Base-by-base conservation (phyloP, 345 rosid genomes). In the Iberis pinnata region DNA sequence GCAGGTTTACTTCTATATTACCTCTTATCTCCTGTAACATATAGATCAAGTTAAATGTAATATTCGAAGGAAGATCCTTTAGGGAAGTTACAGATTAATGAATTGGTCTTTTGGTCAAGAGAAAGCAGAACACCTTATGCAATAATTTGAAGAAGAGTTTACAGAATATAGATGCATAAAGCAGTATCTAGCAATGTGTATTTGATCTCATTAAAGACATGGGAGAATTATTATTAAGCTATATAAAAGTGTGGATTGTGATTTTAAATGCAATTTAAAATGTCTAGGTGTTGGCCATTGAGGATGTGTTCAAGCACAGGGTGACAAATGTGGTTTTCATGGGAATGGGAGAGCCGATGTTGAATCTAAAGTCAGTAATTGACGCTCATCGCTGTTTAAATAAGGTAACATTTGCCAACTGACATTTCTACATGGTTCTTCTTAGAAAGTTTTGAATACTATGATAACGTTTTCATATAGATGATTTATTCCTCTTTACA, bases 321-420 rank as follows among this genome's bases (percentile, higher is more conserved):
- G 99, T 88, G 74, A 81, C 88, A 43, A 93, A 93, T 74, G 95
- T 88, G 14, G 99, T 88, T 22, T 93, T 93, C 61, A 88, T 88
- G 95, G 99, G 99, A 40, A 88, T 83, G 95, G 99, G 97, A 19
- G 99, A 93, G 62, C 99, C 97, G 16, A 88, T 93, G 97, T 71
- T 92, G 73, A 92, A 92, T 64, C 71, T 92, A 43, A 92, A 88
- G 66, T 67, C 95, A 4, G 99, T 88, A 51, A 82, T 93, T 60
- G 95, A 86, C 38, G 94, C 97, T 19, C 97, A 93, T 65, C 80
- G 73, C 41, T 88, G 97, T 73, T 62, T 88, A 73, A 88, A 93
- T 71, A 86, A 93, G 94, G 99, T 88, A 58, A 41, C 32, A 42
- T 39, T 38, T 29, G 13, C 60, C 32, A 14, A 32, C 25, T 35